phyloP scores from a whole-genome alignment of 345 rosid species.

The Populus alba region DNA sequence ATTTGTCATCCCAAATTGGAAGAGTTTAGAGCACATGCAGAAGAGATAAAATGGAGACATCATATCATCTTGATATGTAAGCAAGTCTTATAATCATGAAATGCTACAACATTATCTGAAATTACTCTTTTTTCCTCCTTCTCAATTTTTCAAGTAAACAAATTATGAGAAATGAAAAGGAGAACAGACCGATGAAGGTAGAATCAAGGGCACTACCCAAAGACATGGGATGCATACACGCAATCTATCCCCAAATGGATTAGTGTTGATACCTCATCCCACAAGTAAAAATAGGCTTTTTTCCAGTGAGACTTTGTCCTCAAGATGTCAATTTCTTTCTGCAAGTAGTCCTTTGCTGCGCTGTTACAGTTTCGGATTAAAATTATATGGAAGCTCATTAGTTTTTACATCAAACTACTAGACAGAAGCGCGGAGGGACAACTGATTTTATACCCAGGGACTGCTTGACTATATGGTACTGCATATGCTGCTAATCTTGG shows the following conservation, averaged over 20 bases:
- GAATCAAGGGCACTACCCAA: background rate
- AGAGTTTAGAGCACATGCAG: background rate
- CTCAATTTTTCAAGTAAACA: background rate
- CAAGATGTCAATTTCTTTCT: constrained; percentile 81
- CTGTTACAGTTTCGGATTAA: constrained; percentile 57
- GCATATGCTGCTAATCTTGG: constrained; percentile 94
- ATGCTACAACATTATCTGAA: background rate
- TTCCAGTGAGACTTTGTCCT: constrained; percentile 91
- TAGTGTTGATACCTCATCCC: constrained; percentile 76
- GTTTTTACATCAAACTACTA: constrained; percentile 28
- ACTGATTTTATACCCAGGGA: constrained; percentile 55
- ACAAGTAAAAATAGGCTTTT: constrained; percentile 90
- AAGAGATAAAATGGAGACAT: constrained; percentile 2
- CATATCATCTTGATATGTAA: background rate
- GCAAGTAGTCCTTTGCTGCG: constrained; percentile 67
- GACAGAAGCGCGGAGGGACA: constrained; percentile 28
- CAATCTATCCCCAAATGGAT: background rate
- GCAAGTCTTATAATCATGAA: constrained; percentile 3
- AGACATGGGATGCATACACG: background rate
- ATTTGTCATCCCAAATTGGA: background rate
- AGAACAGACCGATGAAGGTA: background rate
- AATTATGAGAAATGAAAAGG: background rate
- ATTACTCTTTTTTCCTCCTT: background rate
- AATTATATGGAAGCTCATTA: constrained; percentile 28
- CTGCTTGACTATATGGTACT: constrained; percentile 64